Conservation (phyloP, 257 asterid species). For the Solanum sejunctum region DNA sequence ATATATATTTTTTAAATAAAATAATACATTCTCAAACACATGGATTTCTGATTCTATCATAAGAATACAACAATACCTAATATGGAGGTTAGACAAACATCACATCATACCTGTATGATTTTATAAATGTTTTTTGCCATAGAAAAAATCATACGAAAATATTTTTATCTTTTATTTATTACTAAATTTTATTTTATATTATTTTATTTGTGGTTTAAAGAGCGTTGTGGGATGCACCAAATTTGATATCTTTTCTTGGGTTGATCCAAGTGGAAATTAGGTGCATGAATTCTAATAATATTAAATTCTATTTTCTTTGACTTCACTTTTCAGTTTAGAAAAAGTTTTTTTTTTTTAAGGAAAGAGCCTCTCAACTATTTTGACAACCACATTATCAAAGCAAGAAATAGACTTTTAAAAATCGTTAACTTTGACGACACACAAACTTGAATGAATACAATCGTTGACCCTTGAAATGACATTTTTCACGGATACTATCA, state of each 20-base stretch:
- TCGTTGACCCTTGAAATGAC: background rate
- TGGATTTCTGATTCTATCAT: rapidly evolving
- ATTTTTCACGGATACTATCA: background rate
- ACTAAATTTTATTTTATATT: too few relatives aligned
- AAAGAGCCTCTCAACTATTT: background rate
- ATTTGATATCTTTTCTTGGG: background rate
- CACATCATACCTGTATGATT: background rate
- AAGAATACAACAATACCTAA: background rate
- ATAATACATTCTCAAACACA: background rate
- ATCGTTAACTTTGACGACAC: background rate
- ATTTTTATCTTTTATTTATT: background rate
- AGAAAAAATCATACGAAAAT: background rate
- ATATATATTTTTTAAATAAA: background rate
- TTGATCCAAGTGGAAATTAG: background rate
- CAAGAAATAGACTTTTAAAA: background rate
- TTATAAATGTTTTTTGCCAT: background rate
- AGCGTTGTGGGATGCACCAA: background rate
- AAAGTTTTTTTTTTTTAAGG: too few relatives aligned
- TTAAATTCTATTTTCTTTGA: background rate
- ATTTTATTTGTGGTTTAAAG: too few relatives aligned
- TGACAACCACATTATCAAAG: background rate
- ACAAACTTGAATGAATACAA: background rate
- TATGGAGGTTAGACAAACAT: background rate
- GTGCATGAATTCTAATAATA: background rate
- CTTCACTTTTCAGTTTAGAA: background rate